Evolutionary conservation across 768 basidiomycete genomes (phyloP).

Genomic region (Termitomyces sp.): DNA sequence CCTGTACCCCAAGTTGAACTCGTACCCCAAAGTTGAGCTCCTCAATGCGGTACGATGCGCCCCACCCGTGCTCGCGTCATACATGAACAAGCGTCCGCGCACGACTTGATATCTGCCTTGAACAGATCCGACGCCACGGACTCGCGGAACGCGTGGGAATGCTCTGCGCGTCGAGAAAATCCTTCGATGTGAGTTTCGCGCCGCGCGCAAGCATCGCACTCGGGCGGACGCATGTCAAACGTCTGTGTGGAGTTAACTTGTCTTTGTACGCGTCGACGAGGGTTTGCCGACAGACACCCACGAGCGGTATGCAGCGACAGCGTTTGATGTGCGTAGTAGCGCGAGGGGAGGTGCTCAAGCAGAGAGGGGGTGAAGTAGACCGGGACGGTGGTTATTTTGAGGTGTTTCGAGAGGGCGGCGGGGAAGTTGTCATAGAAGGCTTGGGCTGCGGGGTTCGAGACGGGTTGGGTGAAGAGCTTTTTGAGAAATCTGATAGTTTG

Average conservation of each 20-base stretch:
- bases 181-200: conserved; percentile 17
- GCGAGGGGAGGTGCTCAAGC: too few species aligned
- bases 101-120: too few species aligned
- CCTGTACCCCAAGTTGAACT: conserved; percentile 24
- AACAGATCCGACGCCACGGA: conserved; percentile 20
- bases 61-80: too few species aligned
- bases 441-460: conserved; percentile 26
- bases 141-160: conserved; percentile 20
- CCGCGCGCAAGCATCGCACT: conserved; percentile 26
- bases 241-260: conserved; percentile 18
- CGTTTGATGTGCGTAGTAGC: conserved; percentile 25
- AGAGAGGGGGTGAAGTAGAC: too few species aligned
- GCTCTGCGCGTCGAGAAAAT: conserved; percentile 22
- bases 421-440: conserved; percentile 25
- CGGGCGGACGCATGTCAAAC: conserved; percentile 29
- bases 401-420: conserved; percentile 17
- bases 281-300: conserved; percentile 30
- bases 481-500: conserved; percentile 16
- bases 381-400: conserved; percentile 21
- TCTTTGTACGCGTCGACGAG: conserved; percentile 20
- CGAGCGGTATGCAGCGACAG: conserved; percentile 30
- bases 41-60: too few species aligned
- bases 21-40: too few species aligned
- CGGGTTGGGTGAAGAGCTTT: conserved; percentile 29
- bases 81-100: too few species aligned